These are phyloP conservation scores for Inga oerstediana DNA, from an alignment of 306 rosid genomes.

Conservation along the genomic window DNA sequence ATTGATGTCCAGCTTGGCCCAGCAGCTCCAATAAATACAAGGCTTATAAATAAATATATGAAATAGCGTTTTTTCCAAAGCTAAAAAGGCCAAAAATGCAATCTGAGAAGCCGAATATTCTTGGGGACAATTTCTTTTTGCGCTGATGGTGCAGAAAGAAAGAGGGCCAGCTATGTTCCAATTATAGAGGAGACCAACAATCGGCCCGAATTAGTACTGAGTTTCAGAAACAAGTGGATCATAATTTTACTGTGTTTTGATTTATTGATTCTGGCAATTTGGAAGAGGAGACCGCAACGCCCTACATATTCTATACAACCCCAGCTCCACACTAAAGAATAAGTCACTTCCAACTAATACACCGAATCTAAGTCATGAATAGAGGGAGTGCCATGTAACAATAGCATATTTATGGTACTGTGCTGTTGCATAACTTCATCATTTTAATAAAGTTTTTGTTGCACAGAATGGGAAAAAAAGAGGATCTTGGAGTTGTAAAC, in stretches of 20 bases:
- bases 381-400: too few relatives aligned
- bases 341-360: too few relatives aligned
- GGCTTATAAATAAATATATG: background rate
- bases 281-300: background rate
- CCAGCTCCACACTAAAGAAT: too few relatives aligned
- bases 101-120: too few relatives aligned
- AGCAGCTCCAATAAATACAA: background rate
- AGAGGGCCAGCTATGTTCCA: too few relatives aligned
- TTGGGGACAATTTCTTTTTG: background rate
- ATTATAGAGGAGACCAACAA: background rate
- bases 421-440: background rate
- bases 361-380: too few relatives aligned
- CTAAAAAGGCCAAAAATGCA: too few relatives aligned
- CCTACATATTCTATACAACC: too few relatives aligned
- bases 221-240: background rate
- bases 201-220: background rate
- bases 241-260: too few relatives aligned
- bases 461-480: too few relatives aligned
- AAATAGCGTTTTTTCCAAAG: too few relatives aligned
- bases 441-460: background rate
- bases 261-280: background rate
- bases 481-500: too few relatives aligned
- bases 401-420: background rate
- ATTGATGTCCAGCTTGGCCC: background rate
- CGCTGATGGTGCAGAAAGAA: background rate